Conservation (phyloP, 257 asterid genomes). For the Craterostigma plantagineum region DNA sequence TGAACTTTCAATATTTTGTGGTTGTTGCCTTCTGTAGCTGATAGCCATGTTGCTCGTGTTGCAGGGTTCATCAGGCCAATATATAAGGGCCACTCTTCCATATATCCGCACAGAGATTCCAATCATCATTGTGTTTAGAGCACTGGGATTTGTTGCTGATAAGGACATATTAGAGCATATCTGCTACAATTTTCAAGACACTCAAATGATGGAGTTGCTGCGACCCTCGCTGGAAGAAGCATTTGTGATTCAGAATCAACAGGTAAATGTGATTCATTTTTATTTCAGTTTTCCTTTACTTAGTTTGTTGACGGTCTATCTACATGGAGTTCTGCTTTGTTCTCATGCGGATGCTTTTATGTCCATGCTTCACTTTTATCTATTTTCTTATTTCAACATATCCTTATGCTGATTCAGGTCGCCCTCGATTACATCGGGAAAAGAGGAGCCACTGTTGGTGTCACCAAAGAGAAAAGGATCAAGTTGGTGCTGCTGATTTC, state of each 20-base stretch:
- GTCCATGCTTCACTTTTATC: not conserved
- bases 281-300: slow-evolving; percentile 1
- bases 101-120: slow-evolving; percentile 93
- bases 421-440: slow-evolving; percentile 96
- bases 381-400: not conserved
- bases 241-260: slow-evolving; percentile 91
- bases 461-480: slow-evolving; percentile 84
- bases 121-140: slow-evolving; percentile 84
- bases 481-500: slow-evolving; percentile 33
- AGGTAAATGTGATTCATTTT: slow-evolving; percentile 24
- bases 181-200: slow-evolving; percentile 80
- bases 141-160: slow-evolving; percentile 93
- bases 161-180: slow-evolving; percentile 90
- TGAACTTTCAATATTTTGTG: not conserved
- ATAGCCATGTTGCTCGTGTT: slow-evolving; percentile 5
- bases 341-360: not conserved
- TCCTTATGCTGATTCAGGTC: slow-evolving; percentile 33
- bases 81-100: slow-evolving; percentile 90
- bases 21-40: not conserved
- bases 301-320: not conserved
- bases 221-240: slow-evolving; percentile 98
- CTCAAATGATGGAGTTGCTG: slow-evolving; percentile 95
- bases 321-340: not conserved
- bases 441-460: slow-evolving; percentile 97
- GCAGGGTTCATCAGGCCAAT: slow-evolving; percentile 98